Evolutionary conservation across 2,329 filamentous ascomycete species (phyloP).

Genomic region (Neophaeococcomyces aloes): DNA sequence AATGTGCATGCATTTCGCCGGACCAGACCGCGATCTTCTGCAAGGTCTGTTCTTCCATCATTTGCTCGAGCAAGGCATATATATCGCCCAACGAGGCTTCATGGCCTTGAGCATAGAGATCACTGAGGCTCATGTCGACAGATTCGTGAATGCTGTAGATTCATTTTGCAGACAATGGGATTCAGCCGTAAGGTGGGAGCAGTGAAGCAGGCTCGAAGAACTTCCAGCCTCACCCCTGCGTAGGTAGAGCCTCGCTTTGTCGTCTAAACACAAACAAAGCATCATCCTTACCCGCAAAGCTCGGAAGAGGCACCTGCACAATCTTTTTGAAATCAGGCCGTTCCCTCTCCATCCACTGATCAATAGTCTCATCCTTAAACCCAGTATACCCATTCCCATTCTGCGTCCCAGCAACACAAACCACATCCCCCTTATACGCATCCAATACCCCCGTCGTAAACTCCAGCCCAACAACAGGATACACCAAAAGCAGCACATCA

Average conservation of each 20-base stretch:
- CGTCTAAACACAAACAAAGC: slow-evolving; percentile 54
- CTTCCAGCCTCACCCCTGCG: background rate
- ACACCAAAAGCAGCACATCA: slow-evolving; percentile 58
- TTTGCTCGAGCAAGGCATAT: slow-evolving; percentile 24
- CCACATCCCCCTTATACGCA: slow-evolving; percentile 51
- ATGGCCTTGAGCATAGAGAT: slow-evolving; percentile 25
- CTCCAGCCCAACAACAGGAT: slow-evolving; percentile 56
- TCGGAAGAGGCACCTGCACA: slow-evolving; percentile 57
- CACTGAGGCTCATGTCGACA: slow-evolving; percentile 15
- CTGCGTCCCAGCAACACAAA: slow-evolving; percentile 65
- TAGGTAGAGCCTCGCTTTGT: background rate
- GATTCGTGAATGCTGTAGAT: slow-evolving; percentile 16
- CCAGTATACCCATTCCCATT: slow-evolving; percentile 65
- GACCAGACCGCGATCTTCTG: slow-evolving; percentile 15
- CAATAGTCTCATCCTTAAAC: slow-evolving; percentile 53
- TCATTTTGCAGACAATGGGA: slow-evolving; percentile 13
- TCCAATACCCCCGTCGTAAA: slow-evolving; percentile 55
- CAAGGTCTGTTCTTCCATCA: slow-evolving; percentile 24
- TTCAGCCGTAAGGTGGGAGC: slow-evolving; percentile 11
- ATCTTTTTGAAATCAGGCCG: slow-evolving; percentile 49
- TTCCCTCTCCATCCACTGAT: slow-evolving; percentile 51
- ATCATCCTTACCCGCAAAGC: slow-evolving; percentile 68
- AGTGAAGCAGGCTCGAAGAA: background rate
- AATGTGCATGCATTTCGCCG: slow-evolving; percentile 24
- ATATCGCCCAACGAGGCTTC: slow-evolving; percentile 25